phyloP scores from a whole-genome alignment of 2,329 filamentous ascomycete species.

The Exophiala viscosa region DNA sequence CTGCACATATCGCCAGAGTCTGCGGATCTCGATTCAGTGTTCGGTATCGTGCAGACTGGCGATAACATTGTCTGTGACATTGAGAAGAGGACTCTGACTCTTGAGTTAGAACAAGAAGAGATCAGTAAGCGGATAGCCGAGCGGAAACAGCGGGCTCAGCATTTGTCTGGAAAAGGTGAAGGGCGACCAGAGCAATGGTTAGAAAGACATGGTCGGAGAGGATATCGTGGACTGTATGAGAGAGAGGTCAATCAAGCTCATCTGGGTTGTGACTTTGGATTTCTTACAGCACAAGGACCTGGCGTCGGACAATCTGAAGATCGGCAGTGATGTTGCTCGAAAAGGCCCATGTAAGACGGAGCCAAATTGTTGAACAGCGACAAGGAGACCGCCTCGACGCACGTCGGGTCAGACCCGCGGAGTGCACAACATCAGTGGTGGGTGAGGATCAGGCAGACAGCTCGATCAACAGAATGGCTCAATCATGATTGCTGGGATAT shows the following conservation, averaged over 20 bases:
- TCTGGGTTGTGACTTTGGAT: constrained; percentile 39
- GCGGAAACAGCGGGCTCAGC: constrained; percentile 8
- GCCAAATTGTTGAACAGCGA: no score
- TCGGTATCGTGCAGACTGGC: constrained; percentile 48
- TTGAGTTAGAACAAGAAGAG: constrained; percentile 43
- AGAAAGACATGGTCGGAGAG: constrained; percentile 33
- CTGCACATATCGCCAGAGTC: constrained; percentile 54
- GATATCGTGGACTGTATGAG: constrained; percentile 42
- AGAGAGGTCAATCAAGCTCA: constrained; percentile 43
- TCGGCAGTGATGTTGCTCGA: background rate
- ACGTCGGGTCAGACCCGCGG: no score
- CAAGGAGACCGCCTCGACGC: no score
- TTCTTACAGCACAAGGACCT: constrained; percentile 18
- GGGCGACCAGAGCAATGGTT: constrained; percentile 15
- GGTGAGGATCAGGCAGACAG: no score
- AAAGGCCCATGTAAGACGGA: background rate
- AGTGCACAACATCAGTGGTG: no score
- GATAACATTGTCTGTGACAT: constrained; percentile 48
- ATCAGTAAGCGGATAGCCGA: constrained; percentile 38
- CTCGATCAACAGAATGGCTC: no score
- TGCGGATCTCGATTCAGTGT: constrained; percentile 44
- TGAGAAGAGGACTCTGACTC: constrained; percentile 39
- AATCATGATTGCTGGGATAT: no score
- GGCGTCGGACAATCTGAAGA: background rate
- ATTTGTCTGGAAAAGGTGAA: background rate